phyloP scores from a whole-genome alignment of 352 stramenopile genomes.

The Aphanomyces stellatus region DNA sequence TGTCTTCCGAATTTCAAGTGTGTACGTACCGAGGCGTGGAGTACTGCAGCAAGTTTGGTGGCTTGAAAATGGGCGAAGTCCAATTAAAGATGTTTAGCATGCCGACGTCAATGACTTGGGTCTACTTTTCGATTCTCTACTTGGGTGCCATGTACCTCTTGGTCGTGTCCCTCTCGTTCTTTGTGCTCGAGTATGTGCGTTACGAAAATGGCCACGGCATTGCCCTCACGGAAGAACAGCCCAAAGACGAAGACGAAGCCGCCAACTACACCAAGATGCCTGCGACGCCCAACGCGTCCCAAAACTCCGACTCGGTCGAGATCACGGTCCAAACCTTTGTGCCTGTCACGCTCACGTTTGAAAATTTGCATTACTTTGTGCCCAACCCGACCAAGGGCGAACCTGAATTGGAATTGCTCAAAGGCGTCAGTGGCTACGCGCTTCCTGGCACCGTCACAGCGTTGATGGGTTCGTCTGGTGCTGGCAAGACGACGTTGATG shows the following conservation, averaged over 20 bases:
- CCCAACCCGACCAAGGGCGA: conserved; percentile 28
- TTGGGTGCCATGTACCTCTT: conserved; percentile 39
- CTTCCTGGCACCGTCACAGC: conserved; percentile 80
- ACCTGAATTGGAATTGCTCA: conserved; percentile 71
- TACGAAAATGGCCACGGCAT: conserved; percentile 24
- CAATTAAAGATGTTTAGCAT: conserved; percentile 43
- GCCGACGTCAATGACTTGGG: conserved; percentile 35
- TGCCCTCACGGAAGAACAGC: conserved; percentile 19
- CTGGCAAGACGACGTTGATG: conserved; percentile 84
- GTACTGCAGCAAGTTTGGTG: conserved; percentile 25
- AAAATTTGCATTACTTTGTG: conserved; percentile 30
- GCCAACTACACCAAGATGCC: background rate
- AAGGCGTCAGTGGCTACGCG: conserved; percentile 71
- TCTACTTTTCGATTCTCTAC: conserved; percentile 53
- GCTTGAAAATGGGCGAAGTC: conserved; percentile 33
- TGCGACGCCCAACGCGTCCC: background rate
- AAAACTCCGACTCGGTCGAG: background rate
- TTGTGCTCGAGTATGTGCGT: conserved; percentile 36
- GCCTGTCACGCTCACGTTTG: conserved; percentile 11
- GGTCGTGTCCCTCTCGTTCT: conserved; percentile 29
- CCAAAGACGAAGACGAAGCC: background rate
- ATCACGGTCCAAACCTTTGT: background rate
- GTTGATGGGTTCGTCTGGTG: conserved; percentile 79
- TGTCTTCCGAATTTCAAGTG: conserved; percentile 7
- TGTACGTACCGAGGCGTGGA: conserved; percentile 19